phyloP scores from a whole-genome alignment of 1,139 yeast genomes.

The Saccharomyces pastorianus region DNA sequence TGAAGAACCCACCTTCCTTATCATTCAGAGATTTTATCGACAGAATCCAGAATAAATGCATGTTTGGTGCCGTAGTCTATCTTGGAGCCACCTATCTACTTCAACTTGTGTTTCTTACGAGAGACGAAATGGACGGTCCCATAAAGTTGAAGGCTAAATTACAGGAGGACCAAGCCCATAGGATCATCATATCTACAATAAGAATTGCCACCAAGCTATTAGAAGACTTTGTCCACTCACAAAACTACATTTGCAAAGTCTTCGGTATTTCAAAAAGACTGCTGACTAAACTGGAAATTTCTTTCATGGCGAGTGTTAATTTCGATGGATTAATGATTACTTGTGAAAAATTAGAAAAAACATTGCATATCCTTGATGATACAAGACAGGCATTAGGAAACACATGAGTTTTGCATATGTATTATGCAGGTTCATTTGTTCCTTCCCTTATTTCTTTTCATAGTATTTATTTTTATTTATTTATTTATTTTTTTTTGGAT shows the following conservation, averaged over 20 bases:
- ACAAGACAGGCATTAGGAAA: slow-evolving; percentile 2
- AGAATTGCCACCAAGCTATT: slow-evolving; percentile 44
- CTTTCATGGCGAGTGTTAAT: slow-evolving; percentile 33
- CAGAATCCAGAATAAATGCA: slow-evolving; percentile 20
- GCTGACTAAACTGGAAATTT: slow-evolving; percentile 40
- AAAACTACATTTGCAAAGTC: slow-evolving; percentile 44
- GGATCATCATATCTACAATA: slow-evolving; percentile 42
- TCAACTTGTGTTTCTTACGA: slow-evolving; percentile 33
- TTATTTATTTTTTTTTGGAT: neutral
- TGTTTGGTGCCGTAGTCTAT: slow-evolving; percentile 19
- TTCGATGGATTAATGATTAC: slow-evolving; percentile 14
- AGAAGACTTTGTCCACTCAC: slow-evolving; percentile 46
- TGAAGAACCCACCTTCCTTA: slow-evolving; percentile 21
- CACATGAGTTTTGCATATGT: neutral
- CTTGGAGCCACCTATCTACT: slow-evolving; percentile 17
- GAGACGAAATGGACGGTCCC: slow-evolving; percentile 34
- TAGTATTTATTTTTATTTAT: neutral
- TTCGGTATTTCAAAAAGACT: slow-evolving; percentile 43
- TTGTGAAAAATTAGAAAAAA: slow-evolving; percentile 7
- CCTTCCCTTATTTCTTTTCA: neutral
- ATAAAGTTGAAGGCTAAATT: slow-evolving; percentile 31
- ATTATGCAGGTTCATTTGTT: neutral
- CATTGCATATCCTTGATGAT: slow-evolving; percentile 11
- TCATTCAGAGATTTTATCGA: slow-evolving; percentile 16
- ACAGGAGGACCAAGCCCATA: slow-evolving; percentile 37